Base-by-base conservation (phyloP, 2,329 filamentous ascomycete species). In the Aspergillus intermedius region DNA sequence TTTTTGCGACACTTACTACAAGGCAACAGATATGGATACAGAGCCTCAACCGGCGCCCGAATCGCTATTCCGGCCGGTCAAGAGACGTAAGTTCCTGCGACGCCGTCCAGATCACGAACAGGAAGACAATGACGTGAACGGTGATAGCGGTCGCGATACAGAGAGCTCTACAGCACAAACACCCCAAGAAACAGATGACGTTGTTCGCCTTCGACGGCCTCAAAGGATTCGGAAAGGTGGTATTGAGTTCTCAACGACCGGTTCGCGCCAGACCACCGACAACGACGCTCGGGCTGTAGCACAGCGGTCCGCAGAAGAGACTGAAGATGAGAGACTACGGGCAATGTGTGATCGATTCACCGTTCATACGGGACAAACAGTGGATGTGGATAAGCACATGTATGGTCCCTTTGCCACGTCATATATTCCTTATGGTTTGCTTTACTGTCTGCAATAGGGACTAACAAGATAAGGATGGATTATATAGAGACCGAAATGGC, bases 401-500 rank as follows among this genome's bases (percentile, higher is more conserved):
- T 84, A 77, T 76, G 80, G 74, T 47, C 44, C 47, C 46, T 32
- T 42, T 40, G 37, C 17, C 37, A 40, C 37, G 5, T 17, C 15
- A 13, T 9, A 8, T 48, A 47, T 44, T 46, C 46, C 45, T 47
- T 49, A 4, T 28, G 32, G 5, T 5, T 32, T 47, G 48, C 39
- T 13, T 23, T 15, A 23, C 17, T 40, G 19, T 12, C 12, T 9
- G 17, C 4, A 58, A 64, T 60, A 58, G 55, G 53, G 60, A 70
- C 79, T 84, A 78, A 84, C 78, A 69, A 70, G 71, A 73, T 77
- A 77, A 84, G 81, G 80, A 78, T 79, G 73, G 76, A 76, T 58
- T 85, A 79, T 71, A 77, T 85, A 85, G 81, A 84, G 64, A 77
- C 79, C 52, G 80, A 82, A 65, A 69, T 84, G 72, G 80, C 80